Percentiles rank a stretch among this genome's conserved stretches.
Conservation (phyloP, 805 yeast species). For the Wickerhamiella hasegawae region DNA sequence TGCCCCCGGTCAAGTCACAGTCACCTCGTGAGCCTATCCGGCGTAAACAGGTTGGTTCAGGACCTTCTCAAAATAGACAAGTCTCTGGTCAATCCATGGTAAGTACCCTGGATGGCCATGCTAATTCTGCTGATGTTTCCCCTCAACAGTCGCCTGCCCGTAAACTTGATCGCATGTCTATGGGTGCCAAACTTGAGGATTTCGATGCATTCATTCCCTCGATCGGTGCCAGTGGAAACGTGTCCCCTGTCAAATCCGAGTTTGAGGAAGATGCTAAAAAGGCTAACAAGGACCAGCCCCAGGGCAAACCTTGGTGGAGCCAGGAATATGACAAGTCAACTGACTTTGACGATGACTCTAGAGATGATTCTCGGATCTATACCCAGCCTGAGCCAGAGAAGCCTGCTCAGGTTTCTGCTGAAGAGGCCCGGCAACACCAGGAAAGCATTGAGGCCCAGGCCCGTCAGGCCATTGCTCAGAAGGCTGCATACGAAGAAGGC, state of each 20-base stretch:
- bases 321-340: neutral
- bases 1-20: neutral
- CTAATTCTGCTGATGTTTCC: too few relatives aligned
- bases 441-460: too few relatives aligned
- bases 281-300: neutral
- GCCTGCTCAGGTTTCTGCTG: neutral
- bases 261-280: neutral
- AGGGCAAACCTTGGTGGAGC: neutral
- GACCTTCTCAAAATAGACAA: too few relatives aligned
- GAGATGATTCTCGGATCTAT: neutral
- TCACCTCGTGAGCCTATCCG: slow-evolving; percentile 15
- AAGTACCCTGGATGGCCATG: too few relatives aligned
- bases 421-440: too few relatives aligned
- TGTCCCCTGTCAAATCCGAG: neutral
- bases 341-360: neutral
- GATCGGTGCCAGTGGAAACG: too few relatives aligned
- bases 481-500: neutral
- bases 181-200: neutral
- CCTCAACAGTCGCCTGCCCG: slow-evolving; percentile 1
- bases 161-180: neutral
- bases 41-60: slow-evolving; percentile 17
- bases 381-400: neutral
- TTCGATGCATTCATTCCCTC: too few relatives aligned
- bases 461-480: neutral
- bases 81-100: too few relatives aligned